Evolutionary conservation across 345 rosid genomes (phyloP), one percentile per base, ranked within the genome.

Genomic region (Erysimum cheiranthoides): DNA sequence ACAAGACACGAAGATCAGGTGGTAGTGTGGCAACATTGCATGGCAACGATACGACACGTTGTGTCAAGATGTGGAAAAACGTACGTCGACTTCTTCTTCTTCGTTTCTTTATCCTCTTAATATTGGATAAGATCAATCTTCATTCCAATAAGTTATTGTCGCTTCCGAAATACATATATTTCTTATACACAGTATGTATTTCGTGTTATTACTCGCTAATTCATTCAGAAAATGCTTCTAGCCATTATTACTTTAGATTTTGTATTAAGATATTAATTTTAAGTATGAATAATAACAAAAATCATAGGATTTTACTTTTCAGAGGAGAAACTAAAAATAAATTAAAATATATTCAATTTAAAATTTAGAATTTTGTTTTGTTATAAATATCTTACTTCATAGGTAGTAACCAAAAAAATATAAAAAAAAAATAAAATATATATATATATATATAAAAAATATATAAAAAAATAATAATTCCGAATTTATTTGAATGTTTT

Each of bases 41-140:
- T 82, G 88, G 70, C 40, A 71, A 65, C 13, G 67, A 68, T 2
- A 25, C 28, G 88, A 82, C 90, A 83, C 84, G 87, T 84, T 43
- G 76, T 49, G 14, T 34, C 1, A 67, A 45, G 64, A 70, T 61
- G 49, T 53, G 27, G 54, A 49, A 61, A 61, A 51, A 76, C 54
- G 25, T 17, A 50, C 67, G 68, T 66, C 67, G 68, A 31, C 21
- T 31, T 6, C 9, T 60, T n/a, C 46, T 45, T 28, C 46, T 54
- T 57, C 16, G 53, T 45, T 73, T 39, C 11, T 39, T 43, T 74
- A 39, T 47, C 66, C 39, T 58, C 40, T 18, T 30, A 11, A 73
- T 6, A 61, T 62, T 75, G 31, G 79, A 75, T 75, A 68, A 75
- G 79, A 75, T 68, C 68, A 56, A 56, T 53, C 54, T 53, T 53